Base-by-base conservation (phyloP, 2,329 filamentous ascomycete genomes). In the Colletotrichum shisoi region DNA sequence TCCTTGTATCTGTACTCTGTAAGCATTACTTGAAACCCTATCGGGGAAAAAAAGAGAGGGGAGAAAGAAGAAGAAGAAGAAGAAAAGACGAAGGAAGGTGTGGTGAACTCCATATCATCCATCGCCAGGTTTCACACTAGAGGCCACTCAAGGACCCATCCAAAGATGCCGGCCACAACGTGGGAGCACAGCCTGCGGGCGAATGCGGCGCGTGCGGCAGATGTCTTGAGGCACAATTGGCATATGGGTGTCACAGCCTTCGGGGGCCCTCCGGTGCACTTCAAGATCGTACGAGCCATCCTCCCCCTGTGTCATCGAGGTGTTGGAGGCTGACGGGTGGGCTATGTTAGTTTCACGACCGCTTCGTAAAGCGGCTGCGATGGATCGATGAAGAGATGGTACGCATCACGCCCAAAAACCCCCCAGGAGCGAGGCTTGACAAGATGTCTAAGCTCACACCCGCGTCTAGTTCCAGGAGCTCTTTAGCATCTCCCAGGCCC, bases 341-440 rank as follows among this genome's bases (percentile, higher is more conserved):
- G 37, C 19, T 42, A 42, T 40, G n/a, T 7, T 21, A 81, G 80
- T 80, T 89, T 58, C 82, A 87, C 70, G 77, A 81, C n/a, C 80
- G 84, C 48, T 91, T 89, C 72, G 87, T 90, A 0, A 79, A 83
- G 13, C 81, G 84, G 45, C 75, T 81, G 54, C 76, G 80, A 73
- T 91, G 87, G 88, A 82, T 90, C 53, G 86, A 90, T 74, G 86
- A 90, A 63, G 85, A 88, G 71, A 84, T 85, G 69, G 85, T 87
- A 73, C 67, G 79, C 27, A 19, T 70, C 37, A 11, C 17, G 15
- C 56, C 24, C 12, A 4, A 1, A 1, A 51, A 3, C 19, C 37
- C 3, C 11, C 9, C 24, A 5, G 3, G 15, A 46, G 12, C 8
- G 9, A 15, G 8, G 9, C 15, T 4, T 40, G 7, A 31, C 24